Evolutionary conservation across 2,329 filamentous ascomycete species (phyloP), one percentile per base, ranked within the genome.

Genomic region (Aspergillus japonicus): DNA sequence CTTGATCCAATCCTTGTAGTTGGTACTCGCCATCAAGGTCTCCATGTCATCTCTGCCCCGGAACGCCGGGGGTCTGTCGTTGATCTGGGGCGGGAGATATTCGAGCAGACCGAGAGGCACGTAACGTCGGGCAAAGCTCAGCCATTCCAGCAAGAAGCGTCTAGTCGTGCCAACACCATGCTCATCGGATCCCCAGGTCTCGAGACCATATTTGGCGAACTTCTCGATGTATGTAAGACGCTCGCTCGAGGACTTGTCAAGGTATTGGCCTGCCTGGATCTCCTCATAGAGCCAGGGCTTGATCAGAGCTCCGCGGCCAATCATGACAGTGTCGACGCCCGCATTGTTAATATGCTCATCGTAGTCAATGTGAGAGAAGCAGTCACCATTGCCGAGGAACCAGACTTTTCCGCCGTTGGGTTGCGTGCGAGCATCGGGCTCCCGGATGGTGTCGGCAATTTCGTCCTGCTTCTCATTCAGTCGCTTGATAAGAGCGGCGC

Each of bases 261-360:
- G 85, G 73, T 98, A 97, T 77, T 98, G 95, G 5, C 90, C 90
- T 63, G 87, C 85, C 66, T 91, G 86, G 57, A 99, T 98, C 77
- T 99, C 95, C 76, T 99, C 95, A 72, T 98, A 99, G 63, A 99
- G 82, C 95, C 95, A 99, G 0, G 95, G 95, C 79, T 99, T 99
- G 78, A 98, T 91, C 60, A 99, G 84, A 10, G 95, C 95, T 58
- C 95, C 95, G 62, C 95, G 90, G n/a, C 89, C 95, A 62, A 98
- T 87, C 95, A 99, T 98, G 72, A 96, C 90, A n/a, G 87, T 87
- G 78, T 98, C 94, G 50, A 98, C 92, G 50, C 86, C 85, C 39
- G 91, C 85, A 60, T 94, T 85, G 51, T 89, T 83, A 44, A 98
- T 81, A 70, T 95, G 88, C 59, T 87, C 80, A 64, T 87, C 87